These are phyloP conservation scores for Venturia aucupariae DNA, from an alignment of 2,329 filamentous ascomycete species.

Conservation along the genomic window DNA sequence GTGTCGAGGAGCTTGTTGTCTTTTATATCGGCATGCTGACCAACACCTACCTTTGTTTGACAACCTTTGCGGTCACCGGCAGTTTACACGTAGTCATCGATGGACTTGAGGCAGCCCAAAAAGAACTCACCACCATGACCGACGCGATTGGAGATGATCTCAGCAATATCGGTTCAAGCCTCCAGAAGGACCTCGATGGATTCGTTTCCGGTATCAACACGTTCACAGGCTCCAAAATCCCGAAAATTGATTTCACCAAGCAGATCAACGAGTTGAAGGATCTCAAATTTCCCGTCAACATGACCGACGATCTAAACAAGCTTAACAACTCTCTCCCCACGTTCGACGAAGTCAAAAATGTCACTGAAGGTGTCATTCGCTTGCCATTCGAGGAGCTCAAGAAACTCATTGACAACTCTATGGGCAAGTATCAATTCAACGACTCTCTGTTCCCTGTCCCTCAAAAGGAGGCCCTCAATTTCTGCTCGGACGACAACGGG, in stretches of 20 bases:
- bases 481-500: slow-evolving; percentile 78
- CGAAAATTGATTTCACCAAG: slow-evolving; percentile 56
- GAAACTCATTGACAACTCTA: slow-evolving; percentile 58
- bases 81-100: slow-evolving; percentile 62
- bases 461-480: slow-evolving; percentile 69
- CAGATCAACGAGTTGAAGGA: slow-evolving; percentile 58
- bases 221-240: slow-evolving; percentile 32
- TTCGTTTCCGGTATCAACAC: slow-evolving; percentile 32
- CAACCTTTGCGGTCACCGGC: slow-evolving; percentile 72
- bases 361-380: slow-evolving; percentile 64
- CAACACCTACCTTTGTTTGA: slow-evolving; percentile 81
- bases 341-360: slow-evolving; percentile 74
- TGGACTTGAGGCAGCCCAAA: slow-evolving; percentile 50
- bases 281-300: slow-evolving; percentile 58
- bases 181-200: slow-evolving; percentile 34
- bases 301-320: slow-evolving; percentile 59
- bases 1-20: slow-evolving; percentile 76
- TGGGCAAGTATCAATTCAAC: slow-evolving; percentile 70
- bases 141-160: slow-evolving; percentile 49
- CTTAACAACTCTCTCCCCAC: slow-evolving; percentile 73
- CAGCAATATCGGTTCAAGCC: slow-evolving; percentile 30
- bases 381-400: slow-evolving; percentile 77
- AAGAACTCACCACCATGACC: slow-evolving; percentile 52
- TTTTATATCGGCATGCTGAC: slow-evolving; percentile 91
- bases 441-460: slow-evolving; percentile 71